These are phyloP conservation scores for Carnegiea gigantea DNA, from an alignment of 179 eudicot species.

Conservation along the genomic window DNA sequence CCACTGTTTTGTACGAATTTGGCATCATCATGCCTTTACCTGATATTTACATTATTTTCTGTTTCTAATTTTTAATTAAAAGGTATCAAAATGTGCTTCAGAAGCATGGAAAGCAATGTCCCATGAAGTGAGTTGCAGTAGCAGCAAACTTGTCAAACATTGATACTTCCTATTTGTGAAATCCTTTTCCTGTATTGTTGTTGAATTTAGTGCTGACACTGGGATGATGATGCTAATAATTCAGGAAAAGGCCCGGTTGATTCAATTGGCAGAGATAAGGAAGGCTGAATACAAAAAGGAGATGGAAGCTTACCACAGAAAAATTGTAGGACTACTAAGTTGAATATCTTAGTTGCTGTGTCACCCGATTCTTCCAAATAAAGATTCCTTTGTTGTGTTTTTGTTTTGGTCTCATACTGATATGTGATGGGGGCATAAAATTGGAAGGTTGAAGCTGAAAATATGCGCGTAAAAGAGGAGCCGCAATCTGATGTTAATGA, in stretches of 20 bases:
- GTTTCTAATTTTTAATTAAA: no score
- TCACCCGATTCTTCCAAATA: background rate
- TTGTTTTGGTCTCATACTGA: background rate
- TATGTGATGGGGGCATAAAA: background rate
- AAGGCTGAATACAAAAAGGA: constrained; percentile 19
- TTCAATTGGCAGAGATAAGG: constrained; percentile 2
- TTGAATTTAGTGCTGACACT: background rate
- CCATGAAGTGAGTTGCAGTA: background rate
- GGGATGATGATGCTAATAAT: background rate
- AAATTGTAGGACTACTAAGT: background rate
- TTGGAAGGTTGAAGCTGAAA: constrained; percentile 4
- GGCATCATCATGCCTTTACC: background rate
- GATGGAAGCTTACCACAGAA: constrained; percentile 6
- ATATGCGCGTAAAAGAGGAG: constrained; percentile 11
- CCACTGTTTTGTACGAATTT: background rate
- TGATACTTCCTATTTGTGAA: background rate
- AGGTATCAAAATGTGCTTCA: constrained; percentile 4
- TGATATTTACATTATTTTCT: background rate
- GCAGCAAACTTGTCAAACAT: background rate
- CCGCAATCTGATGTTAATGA: background rate
- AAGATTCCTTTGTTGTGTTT: background rate
- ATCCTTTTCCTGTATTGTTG: background rate
- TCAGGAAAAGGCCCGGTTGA: constrained; percentile 24
- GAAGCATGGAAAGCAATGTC: constrained; percentile 11
- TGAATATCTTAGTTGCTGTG: background rate